Evolutionary conservation across 2,329 filamentous ascomycete genomes (phyloP).

Genomic region (Cercospora brassicicola): DNA sequence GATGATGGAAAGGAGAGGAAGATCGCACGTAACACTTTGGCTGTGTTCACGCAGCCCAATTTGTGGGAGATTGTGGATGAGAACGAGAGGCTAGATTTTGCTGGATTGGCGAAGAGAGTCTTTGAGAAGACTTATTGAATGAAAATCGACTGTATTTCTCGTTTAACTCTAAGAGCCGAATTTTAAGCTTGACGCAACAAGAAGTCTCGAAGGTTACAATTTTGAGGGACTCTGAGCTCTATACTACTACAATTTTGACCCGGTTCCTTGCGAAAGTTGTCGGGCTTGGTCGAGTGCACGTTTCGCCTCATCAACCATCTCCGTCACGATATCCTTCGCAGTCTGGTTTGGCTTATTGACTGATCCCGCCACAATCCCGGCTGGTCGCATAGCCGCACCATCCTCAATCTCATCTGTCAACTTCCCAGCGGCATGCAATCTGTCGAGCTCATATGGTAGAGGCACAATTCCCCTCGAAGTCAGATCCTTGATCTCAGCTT

Average conservation of each 20-base stretch:
- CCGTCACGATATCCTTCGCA: constrained; percentile 23
- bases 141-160: too few relatives aligned
- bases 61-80: constrained; percentile 75
- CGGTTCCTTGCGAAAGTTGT: neutral
- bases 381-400: constrained; percentile 41
- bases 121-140: constrained; percentile 27
- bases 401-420: constrained; percentile 29
- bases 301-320: constrained; percentile 17
- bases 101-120: constrained; percentile 24
- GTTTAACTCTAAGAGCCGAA: too few relatives aligned
- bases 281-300: constrained; percentile 8
- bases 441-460: constrained; percentile 89
- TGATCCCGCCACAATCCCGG: constrained; percentile 23
- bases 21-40: constrained; percentile 72
- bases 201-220: too few relatives aligned
- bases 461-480: constrained; percentile 85
- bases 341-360: constrained; percentile 26
- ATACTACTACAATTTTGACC: constrained; percentile 3
- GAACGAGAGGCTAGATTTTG: constrained; percentile 49
- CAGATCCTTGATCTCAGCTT: constrained; percentile 84
- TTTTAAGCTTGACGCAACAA: too few relatives aligned
- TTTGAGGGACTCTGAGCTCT: too few relatives aligned
- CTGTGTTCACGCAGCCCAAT: constrained; percentile 97
- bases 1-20: constrained; percentile 52
- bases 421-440: constrained; percentile 50